Conservation (phyloP, 805 yeast genomes). For the Metschnikowia peoriensis region DNA sequence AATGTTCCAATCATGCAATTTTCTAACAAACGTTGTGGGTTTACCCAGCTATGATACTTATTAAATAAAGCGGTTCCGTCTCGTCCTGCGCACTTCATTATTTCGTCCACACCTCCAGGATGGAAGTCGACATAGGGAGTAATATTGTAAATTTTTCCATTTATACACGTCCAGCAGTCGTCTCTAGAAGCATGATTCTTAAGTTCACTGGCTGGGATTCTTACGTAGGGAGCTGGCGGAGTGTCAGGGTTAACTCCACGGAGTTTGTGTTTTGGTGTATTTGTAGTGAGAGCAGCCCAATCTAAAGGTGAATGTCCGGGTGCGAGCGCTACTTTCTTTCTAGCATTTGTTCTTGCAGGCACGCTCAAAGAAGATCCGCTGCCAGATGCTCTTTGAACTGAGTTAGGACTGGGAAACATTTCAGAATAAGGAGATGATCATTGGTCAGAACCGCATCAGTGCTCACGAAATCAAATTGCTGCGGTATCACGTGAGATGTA, state of each 20-base stretch:
- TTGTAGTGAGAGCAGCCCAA: conserved; percentile 66
- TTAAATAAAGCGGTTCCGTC: conserved; percentile 79
- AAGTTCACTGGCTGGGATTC: conserved; percentile 57
- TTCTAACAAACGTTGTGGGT: conserved; percentile 75
- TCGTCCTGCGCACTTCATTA: conserved; percentile 75
- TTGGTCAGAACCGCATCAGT: not conserved
- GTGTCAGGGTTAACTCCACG: conserved; percentile 51
- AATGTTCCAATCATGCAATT: conserved; percentile 70
- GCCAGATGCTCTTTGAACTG: conserved; percentile 33
- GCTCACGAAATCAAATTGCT: not conserved
- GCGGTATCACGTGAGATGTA: conserved; percentile 8
- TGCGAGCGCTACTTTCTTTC: conserved; percentile 56
- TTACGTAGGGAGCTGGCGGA: conserved; percentile 50
- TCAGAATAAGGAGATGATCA: not conserved
- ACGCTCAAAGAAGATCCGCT: conserved; percentile 11
- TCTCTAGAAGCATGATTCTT: conserved; percentile 52
- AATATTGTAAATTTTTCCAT: conserved; percentile 81
- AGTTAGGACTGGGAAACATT: conserved; percentile 27
- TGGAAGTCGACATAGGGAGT: conserved; percentile 82
- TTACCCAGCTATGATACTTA: conserved; percentile 74
- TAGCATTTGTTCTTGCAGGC: conserved; percentile 13
- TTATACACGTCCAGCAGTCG: conserved; percentile 85
- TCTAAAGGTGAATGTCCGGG: conserved; percentile 88
- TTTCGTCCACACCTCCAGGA: conserved; percentile 86
- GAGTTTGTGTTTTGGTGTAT: conserved; percentile 45